These are phyloP conservation scores for Beauveria caledonica DNA, from an alignment of 2,329 filamentous ascomycete species.

Conservation along the genomic window DNA sequence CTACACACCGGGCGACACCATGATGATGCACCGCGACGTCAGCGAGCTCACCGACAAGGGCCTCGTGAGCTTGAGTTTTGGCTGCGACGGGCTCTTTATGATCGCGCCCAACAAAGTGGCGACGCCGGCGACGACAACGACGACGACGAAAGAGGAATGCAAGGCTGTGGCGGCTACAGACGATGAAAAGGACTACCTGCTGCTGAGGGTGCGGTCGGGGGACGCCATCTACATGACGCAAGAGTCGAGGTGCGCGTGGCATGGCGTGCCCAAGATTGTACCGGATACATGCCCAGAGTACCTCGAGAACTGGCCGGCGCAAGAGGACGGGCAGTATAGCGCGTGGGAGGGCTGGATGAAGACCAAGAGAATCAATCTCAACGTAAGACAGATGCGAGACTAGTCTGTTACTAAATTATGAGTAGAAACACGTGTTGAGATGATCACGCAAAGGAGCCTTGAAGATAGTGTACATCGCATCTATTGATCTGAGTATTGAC, in stretches of 20 bases:
- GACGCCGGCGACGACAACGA: constrained; percentile 12
- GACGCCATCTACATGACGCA: constrained; percentile 88
- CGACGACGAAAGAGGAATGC: constrained; percentile 30
- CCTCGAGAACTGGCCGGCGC: constrained; percentile 65
- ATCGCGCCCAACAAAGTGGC: constrained; percentile 52
- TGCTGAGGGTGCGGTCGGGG: constrained; percentile 68
- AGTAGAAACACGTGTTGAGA: not conserved
- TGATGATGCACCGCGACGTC: constrained; percentile 90
- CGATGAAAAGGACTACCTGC: constrained; percentile 38
- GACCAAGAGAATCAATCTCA: constrained; percentile 82
- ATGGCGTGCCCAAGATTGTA: constrained; percentile 84
- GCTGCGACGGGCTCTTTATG: constrained; percentile 85
- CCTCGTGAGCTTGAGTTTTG: constrained; percentile 77
- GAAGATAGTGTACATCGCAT: not conserved
- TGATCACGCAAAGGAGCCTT: not conserved
- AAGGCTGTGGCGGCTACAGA: constrained; percentile 17
- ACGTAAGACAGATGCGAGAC: constrained; percentile 80
- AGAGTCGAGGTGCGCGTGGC: constrained; percentile 81
- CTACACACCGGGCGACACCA: constrained; percentile 81
- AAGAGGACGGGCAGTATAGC: constrained; percentile 43
- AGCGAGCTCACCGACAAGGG: constrained; percentile 75
- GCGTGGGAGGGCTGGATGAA: constrained; percentile 83
- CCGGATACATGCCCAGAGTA: constrained; percentile 69
- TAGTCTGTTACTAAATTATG: constrained; percentile 15
- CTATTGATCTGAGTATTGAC: not conserved